Evolutionary conservation across 257 asterid species (phyloP).

Genomic region (Parsonsia alboflavescens): DNA sequence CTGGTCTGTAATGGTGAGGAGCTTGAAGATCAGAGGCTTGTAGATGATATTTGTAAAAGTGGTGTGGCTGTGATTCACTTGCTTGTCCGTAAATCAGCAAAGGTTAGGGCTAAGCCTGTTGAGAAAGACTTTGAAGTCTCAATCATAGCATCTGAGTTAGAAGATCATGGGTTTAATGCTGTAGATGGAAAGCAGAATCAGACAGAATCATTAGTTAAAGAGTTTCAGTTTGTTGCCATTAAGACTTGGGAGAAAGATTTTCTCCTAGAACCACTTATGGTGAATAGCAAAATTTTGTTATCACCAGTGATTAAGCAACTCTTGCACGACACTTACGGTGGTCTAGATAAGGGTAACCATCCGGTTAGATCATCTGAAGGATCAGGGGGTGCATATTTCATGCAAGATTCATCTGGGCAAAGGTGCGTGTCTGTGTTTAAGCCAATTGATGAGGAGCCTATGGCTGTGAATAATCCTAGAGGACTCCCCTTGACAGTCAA

Average conservation of each 20-base stretch:
- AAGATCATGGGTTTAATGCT: constrained; percentile 26
- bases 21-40: constrained; percentile 70
- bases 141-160: constrained; percentile 36
- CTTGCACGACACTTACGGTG: constrained; percentile 43
- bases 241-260: constrained; percentile 24
- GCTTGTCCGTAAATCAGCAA: constrained; percentile 56
- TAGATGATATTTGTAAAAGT: constrained; percentile 55
- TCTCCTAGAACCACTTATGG: constrained; percentile 42
- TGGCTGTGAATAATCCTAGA: constrained; percentile 70
- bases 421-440: constrained; percentile 56
- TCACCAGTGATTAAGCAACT: constrained; percentile 43
- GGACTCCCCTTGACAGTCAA: constrained; percentile 53
- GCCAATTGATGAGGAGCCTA: constrained; percentile 76
- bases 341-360: constrained; percentile 43
- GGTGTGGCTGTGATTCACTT: constrained; percentile 64
- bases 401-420: constrained; percentile 59
- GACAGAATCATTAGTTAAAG: constrained; percentile 21
- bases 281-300: constrained; percentile 34
- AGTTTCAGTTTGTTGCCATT: constrained; percentile 23
- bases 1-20: constrained; percentile 58
- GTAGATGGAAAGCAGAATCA: constrained; percentile 16
- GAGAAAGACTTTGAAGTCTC: constrained; percentile 59
- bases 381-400: constrained; percentile 70
- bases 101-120: constrained; percentile 41
- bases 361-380: constrained; percentile 66